Percentiles rank a stretch among this genome's conserved stretches.
Conservation (phyloP, 768 basidiomycete species). For the Suillus bovinus region DNA sequence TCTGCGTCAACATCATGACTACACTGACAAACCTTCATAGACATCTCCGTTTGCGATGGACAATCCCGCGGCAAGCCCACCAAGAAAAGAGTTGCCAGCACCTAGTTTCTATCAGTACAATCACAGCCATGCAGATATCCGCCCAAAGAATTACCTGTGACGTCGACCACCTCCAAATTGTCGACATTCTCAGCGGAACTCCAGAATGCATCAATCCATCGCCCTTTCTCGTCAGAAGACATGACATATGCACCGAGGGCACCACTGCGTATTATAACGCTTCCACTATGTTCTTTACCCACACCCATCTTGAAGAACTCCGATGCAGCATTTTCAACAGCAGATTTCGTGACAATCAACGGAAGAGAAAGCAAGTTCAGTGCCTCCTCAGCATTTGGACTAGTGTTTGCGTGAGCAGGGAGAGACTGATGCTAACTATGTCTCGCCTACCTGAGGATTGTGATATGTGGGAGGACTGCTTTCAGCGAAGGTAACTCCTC, state of each 20-base stretch:
- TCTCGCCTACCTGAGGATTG: slow-evolving; percentile 62
- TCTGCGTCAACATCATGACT: slow-evolving; percentile 9
- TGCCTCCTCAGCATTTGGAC: slow-evolving; percentile 89
- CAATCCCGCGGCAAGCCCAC: slow-evolving; percentile 79
- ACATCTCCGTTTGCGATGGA: slow-evolving; percentile 54
- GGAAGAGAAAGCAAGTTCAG: slow-evolving; percentile 63
- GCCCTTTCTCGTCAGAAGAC: slow-evolving; percentile 38
- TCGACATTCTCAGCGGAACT: slow-evolving; percentile 36
- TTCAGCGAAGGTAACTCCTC: slow-evolving; percentile 72
- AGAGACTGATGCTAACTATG: not conserved
- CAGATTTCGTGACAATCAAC: slow-evolving; percentile 37
- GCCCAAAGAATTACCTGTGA: slow-evolving; percentile 53
- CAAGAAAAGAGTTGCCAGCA: slow-evolving; percentile 89
- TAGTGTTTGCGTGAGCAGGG: slow-evolving; percentile 26
- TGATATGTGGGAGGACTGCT: slow-evolving; percentile 55
- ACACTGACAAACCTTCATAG: slow-evolving; percentile 54
- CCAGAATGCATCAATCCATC: slow-evolving; percentile 83
- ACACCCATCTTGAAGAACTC: slow-evolving; percentile 63
- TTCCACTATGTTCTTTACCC: slow-evolving; percentile 48
- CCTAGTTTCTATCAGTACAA: slow-evolving; percentile 43
- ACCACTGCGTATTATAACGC: slow-evolving; percentile 76
- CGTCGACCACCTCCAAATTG: slow-evolving; percentile 61
- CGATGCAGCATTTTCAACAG: slow-evolving; percentile 67
- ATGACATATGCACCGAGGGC: slow-evolving; percentile 69
- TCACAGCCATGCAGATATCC: not conserved